phyloP scores from a whole-genome alignment of 305 asterid genomes.

The Euphrasia arctica region DNA sequence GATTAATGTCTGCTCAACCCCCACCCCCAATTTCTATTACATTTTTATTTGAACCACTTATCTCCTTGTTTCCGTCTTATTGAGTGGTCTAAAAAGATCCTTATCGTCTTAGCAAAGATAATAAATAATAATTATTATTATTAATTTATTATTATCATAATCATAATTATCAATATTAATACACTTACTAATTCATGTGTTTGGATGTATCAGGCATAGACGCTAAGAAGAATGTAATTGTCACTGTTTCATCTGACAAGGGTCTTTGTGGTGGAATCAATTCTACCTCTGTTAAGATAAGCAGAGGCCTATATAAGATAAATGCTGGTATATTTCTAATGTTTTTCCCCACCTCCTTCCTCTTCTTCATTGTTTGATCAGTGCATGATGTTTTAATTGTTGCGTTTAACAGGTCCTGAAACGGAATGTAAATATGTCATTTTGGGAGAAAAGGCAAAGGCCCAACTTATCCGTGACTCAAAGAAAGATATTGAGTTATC shows the following conservation, averaged over 20 bases:
- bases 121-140: neutral
- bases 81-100: neutral
- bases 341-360: neutral
- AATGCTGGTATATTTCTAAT: slow-evolving; percentile 55
- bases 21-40: neutral
- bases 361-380: slow-evolving; percentile 9
- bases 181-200: slow-evolving; percentile 20
- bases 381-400: slow-evolving; percentile 28
- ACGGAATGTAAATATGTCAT: slow-evolving; percentile 64
- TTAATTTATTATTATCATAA: neutral
- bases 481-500: slow-evolving; percentile 60
- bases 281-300: slow-evolving; percentile 83
- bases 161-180: neutral
- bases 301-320: slow-evolving; percentile 73
- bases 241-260: slow-evolving; percentile 81
- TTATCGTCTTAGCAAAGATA: neutral
- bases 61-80: neutral
- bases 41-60: slow-evolving; percentile 3
- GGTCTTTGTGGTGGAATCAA: slow-evolving; percentile 99
- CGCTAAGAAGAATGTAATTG: slow-evolving; percentile 83
- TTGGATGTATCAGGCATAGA: slow-evolving; percentile 67
- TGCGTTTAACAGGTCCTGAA: slow-evolving; percentile 48
- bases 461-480: slow-evolving; percentile 85
- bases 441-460: slow-evolving; percentile 96
- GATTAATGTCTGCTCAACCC: neutral